phyloP scores from a whole-genome alignment of 495 filamentous ascomycete genomes.

The Xylaria sp. region DNA sequence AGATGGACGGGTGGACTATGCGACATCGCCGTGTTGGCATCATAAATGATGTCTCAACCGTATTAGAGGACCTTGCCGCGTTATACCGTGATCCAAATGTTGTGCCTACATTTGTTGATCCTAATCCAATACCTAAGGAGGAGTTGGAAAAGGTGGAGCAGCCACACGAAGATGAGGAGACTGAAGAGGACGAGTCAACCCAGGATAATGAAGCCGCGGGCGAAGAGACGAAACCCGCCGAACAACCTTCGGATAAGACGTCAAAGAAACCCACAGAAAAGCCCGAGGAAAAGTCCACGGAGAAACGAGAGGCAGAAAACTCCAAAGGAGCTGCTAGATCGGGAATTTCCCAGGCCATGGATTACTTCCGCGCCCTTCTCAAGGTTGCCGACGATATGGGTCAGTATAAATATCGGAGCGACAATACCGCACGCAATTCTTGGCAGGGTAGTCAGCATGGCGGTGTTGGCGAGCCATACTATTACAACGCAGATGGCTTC shows the following conservation, averaged over 20 bases:
- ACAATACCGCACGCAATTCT: constrained; percentile 51
- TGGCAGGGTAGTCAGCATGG: constrained; percentile 60
- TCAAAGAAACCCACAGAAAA: constrained; percentile 18
- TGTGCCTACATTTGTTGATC: constrained; percentile 40
- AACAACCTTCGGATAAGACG: constrained; percentile 18
- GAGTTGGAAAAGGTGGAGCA: constrained; percentile 21
- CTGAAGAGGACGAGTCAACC: constrained; percentile 22
- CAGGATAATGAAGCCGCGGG: neutral
- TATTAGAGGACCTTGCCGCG: constrained; percentile 48
- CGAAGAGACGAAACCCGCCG: neutral
- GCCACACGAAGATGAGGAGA: constrained; percentile 6
- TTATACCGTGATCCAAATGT: constrained; percentile 47
- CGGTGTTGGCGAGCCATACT: constrained; percentile 62
- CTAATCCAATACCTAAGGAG: constrained; percentile 37
- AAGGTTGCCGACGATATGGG: constrained; percentile 47
- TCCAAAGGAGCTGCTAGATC: neutral
- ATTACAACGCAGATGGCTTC: constrained; percentile 58
- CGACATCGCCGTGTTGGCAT: constrained; percentile 48
- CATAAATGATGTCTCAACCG: constrained; percentile 55
- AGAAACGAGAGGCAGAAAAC: constrained; percentile 13
- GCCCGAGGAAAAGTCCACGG: constrained; percentile 22
- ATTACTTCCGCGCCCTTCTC: constrained; percentile 46
- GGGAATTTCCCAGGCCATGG: constrained; percentile 35
- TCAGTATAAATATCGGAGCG: constrained; percentile 49
- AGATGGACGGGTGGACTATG: constrained; percentile 55